phyloP scores from a whole-genome alignment of 768 basidiomycete genomes.

The Auriscalpium orientale region DNA sequence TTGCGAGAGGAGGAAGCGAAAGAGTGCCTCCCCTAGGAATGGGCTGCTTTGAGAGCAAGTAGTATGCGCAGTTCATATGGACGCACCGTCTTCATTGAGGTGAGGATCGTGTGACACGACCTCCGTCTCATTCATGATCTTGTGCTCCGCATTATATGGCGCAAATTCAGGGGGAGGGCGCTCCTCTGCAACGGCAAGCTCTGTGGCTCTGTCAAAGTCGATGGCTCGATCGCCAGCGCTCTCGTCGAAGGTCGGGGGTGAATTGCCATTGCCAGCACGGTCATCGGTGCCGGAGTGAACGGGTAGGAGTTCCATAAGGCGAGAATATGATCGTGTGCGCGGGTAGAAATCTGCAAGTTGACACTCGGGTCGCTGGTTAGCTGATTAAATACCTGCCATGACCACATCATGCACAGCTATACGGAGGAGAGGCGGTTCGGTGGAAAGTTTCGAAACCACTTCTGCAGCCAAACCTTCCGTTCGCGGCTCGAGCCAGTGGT shows the following conservation, averaged over 20 bases:
- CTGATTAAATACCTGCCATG: too few relatives aligned
- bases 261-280: too few relatives aligned
- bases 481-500: too few relatives aligned
- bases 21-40: slow-evolving; percentile 55
- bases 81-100: slow-evolving; percentile 55
- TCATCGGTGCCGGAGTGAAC: too few relatives aligned
- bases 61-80: neutral
- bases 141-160: slow-evolving; percentile 57
- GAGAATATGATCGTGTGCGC: too few relatives aligned
- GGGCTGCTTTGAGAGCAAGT: neutral
- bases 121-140: slow-evolving; percentile 36
- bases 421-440: too few relatives aligned
- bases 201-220: slow-evolving; percentile 19
- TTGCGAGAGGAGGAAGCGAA: slow-evolving; percentile 62
- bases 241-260: slow-evolving; percentile 15
- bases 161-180: slow-evolving; percentile 57
- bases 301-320: too few relatives aligned
- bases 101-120: slow-evolving; percentile 66
- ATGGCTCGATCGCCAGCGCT: slow-evolving; percentile 14
- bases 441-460: too few relatives aligned
- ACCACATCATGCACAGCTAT: too few relatives aligned
- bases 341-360: too few relatives aligned
- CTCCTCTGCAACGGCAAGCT: slow-evolving; percentile 26
- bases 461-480: too few relatives aligned
- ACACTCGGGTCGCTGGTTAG: too few relatives aligned